Evolutionary conservation across 345 rosid species (phyloP).

Genomic region (Litchi chinensis): DNA sequence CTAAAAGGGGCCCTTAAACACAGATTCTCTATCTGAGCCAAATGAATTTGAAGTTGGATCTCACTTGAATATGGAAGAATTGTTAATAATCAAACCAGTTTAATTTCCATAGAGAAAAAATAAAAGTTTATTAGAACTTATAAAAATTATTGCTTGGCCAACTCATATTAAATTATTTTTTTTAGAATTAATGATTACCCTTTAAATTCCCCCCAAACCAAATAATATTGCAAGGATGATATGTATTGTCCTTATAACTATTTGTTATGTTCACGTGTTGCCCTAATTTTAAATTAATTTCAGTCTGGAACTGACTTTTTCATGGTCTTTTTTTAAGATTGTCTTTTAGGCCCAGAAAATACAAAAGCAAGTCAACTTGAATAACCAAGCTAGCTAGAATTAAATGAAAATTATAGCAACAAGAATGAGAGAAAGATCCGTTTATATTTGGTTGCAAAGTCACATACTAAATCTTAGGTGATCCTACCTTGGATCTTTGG

Average conservation of each 20-base stretch:
- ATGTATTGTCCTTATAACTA: background rate
- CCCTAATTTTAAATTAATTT: background rate
- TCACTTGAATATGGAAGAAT: background rate
- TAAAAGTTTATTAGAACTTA: too few species aligned
- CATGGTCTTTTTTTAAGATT: constrained; percentile 1
- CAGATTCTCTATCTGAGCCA: constrained; percentile 2
- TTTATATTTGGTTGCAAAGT: background rate
- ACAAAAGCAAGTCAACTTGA: constrained; percentile 21
- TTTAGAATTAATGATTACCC: background rate
- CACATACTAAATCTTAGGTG: background rate
- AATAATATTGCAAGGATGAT: background rate
- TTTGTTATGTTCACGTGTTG: background rate
- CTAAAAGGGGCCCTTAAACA: background rate
- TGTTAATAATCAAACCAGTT: background rate
- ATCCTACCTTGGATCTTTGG: background rate
- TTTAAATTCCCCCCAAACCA: background rate
- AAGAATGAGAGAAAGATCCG: background rate
- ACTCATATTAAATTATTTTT: too few species aligned
- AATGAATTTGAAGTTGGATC: background rate
- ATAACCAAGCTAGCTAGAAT: background rate
- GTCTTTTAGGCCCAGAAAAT: background rate
- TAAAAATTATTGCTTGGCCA: too few species aligned
- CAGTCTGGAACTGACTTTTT: background rate
- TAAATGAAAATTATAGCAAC: background rate
- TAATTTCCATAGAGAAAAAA: background rate